phyloP scores from a whole-genome alignment of 2,329 filamentous ascomycete genomes.

The Aspergillus sp. region DNA sequence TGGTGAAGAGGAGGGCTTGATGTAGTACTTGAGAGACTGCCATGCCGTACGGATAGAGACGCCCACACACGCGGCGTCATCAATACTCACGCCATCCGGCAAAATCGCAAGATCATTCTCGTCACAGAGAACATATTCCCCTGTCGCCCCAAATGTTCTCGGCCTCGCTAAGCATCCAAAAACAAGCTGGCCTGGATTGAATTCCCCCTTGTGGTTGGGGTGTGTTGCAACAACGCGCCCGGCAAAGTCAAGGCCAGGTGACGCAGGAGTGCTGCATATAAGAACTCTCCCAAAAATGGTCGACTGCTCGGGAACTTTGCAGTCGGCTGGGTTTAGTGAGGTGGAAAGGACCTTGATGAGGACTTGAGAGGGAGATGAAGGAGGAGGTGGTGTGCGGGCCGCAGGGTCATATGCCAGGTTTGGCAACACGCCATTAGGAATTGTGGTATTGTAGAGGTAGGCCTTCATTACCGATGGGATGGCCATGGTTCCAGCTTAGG shows the following conservation, averaged over 20 bases:
- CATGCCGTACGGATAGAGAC: constrained; percentile 56
- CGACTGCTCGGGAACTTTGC: constrained; percentile 62
- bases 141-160: constrained; percentile 48
- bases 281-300: constrained; percentile 46
- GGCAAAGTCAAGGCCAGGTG: constrained; percentile 57
- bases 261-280: constrained; percentile 47
- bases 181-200: constrained; percentile 49
- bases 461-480: constrained; percentile 53
- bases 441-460: constrained; percentile 59
- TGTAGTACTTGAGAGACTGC: constrained; percentile 53
- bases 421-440: constrained; percentile 55
- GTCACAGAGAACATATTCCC: constrained; percentile 47
- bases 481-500: background rate
- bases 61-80: constrained; percentile 50
- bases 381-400: constrained; percentile 48
- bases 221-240: constrained; percentile 50
- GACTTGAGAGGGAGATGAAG: constrained; percentile 52
- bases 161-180: constrained; percentile 46
- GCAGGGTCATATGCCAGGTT: constrained; percentile 54
- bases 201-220: constrained; percentile 30
- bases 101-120: constrained; percentile 42
- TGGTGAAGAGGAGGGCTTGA: constrained; percentile 23
- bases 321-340: constrained; percentile 66
- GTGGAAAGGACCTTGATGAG: constrained; percentile 60
- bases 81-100: constrained; percentile 49